phyloP scores from a whole-genome alignment of 331 rosid genomes.

The Dryas integrifolia region DNA sequence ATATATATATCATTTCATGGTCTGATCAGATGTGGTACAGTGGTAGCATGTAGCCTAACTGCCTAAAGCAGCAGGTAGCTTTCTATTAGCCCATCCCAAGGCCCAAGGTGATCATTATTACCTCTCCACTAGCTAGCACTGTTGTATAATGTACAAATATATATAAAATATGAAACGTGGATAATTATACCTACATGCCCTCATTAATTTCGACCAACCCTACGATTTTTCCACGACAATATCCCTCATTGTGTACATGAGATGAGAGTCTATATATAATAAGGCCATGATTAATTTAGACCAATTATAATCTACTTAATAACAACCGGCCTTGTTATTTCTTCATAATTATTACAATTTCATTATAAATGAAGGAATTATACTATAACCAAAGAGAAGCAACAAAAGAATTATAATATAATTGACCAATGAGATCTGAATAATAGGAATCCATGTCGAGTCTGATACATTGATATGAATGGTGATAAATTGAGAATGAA shows the following conservation, averaged over 20 bases:
- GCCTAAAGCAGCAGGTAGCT: too few relatives aligned
- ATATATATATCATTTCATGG: too few relatives aligned
- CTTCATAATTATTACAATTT: background rate
- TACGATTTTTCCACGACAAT: background rate
- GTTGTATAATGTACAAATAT: background rate
- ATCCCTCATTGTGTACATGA: background rate
- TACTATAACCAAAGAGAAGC: background rate
- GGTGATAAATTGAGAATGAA: too few relatives aligned
- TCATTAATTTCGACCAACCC: background rate
- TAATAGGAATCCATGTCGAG: too few relatives aligned
- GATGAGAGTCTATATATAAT: constrained; percentile 12
- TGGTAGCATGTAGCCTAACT: too few relatives aligned
- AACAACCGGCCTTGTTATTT: background rate
- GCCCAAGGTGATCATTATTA: constrained; percentile 7
- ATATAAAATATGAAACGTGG: constrained; percentile 18
- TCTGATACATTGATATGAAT: too few relatives aligned
- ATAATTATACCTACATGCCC: constrained; percentile 23
- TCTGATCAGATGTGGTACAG: too few relatives aligned
- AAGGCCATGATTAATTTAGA: constrained; percentile 21
- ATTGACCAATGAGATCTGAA: too few relatives aligned
- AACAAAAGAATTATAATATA: background rate
- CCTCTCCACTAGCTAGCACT: constrained; percentile 6
- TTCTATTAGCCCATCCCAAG: too few relatives aligned
- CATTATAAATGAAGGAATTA: background rate
- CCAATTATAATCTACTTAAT: constrained; percentile 27